These are phyloP conservation scores for Apodospora peruviana DNA, from an alignment of 495 filamentous ascomycete species.

Conservation along the genomic window DNA sequence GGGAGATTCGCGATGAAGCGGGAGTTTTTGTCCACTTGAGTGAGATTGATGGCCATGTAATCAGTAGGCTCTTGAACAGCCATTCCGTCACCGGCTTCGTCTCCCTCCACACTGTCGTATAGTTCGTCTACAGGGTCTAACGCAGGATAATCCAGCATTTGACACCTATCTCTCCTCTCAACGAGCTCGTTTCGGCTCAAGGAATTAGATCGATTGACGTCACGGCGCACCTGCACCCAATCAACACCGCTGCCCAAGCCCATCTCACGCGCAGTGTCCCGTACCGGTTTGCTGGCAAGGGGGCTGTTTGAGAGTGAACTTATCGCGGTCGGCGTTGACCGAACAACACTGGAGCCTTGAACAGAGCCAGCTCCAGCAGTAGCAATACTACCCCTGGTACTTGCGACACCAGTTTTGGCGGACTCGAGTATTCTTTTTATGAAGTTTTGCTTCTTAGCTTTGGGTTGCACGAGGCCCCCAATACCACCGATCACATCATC, in stretches of 20 bases:
- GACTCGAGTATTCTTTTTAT: conserved; percentile 95
- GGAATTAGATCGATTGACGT: conserved; percentile 92
- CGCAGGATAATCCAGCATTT: conserved; percentile 88
- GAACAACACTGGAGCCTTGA: conserved; percentile 20
- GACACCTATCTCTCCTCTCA: conserved; percentile 84
- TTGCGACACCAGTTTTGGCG: conserved; percentile 89
- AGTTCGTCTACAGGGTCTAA: conserved; percentile 85
- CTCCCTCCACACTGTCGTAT: conserved; percentile 78
- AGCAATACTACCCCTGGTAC: conserved; percentile 78
- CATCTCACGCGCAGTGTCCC: conserved; percentile 59
- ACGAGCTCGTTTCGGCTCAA: conserved; percentile 80
- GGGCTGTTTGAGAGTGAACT: conserved; percentile 14
- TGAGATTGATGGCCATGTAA: conserved; percentile 71
- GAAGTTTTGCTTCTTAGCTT: conserved; percentile 86
- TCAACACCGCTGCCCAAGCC: conserved; percentile 63
- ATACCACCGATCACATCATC: conserved; percentile 51
- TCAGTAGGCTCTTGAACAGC: conserved; percentile 79
- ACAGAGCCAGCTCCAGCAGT: conserved; percentile 46
- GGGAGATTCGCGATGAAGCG: conserved; percentile 88
- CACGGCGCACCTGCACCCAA: conserved; percentile 92
- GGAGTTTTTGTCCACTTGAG: conserved; percentile 89
- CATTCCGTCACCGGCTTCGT: conserved; percentile 80
- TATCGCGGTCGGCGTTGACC: conserved; percentile 11
- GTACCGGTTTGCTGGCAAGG: conserved; percentile 40
- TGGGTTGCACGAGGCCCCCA: conserved; percentile 72